Evolutionary conservation across 1,284 basidiomycete genomes (phyloP).

Genomic region (Rugosomyces carneus): DNA sequence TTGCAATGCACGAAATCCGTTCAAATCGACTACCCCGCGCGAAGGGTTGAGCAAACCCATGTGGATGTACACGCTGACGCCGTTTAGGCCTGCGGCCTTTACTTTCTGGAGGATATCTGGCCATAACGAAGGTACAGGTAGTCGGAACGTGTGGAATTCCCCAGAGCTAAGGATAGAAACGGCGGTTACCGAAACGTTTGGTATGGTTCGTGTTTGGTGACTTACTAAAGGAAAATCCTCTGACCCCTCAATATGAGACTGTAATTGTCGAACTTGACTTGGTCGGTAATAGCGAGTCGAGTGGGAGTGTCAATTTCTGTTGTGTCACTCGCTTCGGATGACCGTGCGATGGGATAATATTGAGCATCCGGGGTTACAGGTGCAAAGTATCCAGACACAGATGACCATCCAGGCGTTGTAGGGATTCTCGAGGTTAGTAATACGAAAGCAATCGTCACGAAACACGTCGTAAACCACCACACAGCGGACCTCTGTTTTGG

Average conservation of each 20-base stretch:
- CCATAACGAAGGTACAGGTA: slow-evolving; percentile 78
- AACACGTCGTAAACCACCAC: slow-evolving; percentile 13
- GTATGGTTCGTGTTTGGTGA: background rate
- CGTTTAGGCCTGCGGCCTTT: slow-evolving; percentile 78
- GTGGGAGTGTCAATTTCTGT: background rate
- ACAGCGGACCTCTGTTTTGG: slow-evolving; percentile 6
- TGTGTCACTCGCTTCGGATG: background rate
- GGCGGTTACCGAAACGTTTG: background rate
- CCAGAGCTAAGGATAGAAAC: slow-evolving; percentile 36
- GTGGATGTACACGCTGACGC: slow-evolving; percentile 66
- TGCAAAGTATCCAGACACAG: background rate
- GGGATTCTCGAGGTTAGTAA: slow-evolving; percentile 6
- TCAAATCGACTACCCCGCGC: slow-evolving; percentile 67
- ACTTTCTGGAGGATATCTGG: slow-evolving; percentile 77
- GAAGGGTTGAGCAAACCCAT: slow-evolving; percentile 75
- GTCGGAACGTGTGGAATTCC: slow-evolving; percentile 80
- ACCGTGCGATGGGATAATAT: background rate
- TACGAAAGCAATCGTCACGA: slow-evolving; percentile 4
- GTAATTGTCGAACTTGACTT: slow-evolving; percentile 55
- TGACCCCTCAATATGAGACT: slow-evolving; percentile 50
- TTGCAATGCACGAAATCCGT: slow-evolving; percentile 63
- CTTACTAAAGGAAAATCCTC: slow-evolving; percentile 49
- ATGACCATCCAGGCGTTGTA: background rate
- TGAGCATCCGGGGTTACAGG: background rate
- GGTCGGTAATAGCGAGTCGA: slow-evolving; percentile 13